Evolutionary conservation across 2,329 filamentous ascomycete genomes (phyloP).

Genomic region (Aspergillus fijiensis): DNA sequence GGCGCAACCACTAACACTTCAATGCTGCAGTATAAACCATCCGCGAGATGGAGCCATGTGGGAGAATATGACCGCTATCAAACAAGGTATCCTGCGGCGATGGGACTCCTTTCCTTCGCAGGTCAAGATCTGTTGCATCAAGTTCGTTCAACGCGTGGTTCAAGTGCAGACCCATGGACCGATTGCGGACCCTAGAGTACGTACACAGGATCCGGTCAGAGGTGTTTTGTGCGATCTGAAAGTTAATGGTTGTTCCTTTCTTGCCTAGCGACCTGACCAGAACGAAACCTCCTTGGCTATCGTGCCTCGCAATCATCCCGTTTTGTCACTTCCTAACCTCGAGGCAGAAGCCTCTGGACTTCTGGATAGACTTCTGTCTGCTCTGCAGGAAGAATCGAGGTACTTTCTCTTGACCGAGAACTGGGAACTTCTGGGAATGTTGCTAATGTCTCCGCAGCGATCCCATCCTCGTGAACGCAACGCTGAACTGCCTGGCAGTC

Average conservation of each 20-base stretch:
- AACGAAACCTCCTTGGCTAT: constrained; percentile 84
- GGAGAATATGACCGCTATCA: constrained; percentile 86
- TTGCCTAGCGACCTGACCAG: constrained; percentile 63
- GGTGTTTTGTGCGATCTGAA: constrained; percentile 5
- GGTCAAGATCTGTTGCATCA: constrained; percentile 90
- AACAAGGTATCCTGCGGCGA: constrained; percentile 79
- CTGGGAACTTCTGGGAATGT: not conserved
- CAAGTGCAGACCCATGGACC: constrained; percentile 85
- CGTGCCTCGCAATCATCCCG: constrained; percentile 76
- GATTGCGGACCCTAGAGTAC: constrained; percentile 78
- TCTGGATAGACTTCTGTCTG: constrained; percentile 79
- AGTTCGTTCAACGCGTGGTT: constrained; percentile 92
- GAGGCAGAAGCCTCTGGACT: constrained; percentile 92
- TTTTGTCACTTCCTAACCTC: constrained; percentile 75
- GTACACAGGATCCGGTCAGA: constrained; percentile 30
- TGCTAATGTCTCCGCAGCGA: constrained; percentile 57
- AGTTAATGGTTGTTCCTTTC: constrained; percentile 13
- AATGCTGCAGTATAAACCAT: constrained; percentile 71
- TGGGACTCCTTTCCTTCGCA: constrained; percentile 79
- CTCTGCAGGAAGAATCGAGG: constrained; percentile 84
- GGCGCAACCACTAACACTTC: constrained; percentile 27
- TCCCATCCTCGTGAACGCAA: constrained; percentile 83
- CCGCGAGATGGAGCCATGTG: constrained; percentile 77
- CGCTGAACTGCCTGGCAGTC: constrained; percentile 81
- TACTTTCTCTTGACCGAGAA: constrained; percentile 38